phyloP scores from a whole-genome alignment of 1,139 yeast species.

The Magnusiomyces clavatus region DNA sequence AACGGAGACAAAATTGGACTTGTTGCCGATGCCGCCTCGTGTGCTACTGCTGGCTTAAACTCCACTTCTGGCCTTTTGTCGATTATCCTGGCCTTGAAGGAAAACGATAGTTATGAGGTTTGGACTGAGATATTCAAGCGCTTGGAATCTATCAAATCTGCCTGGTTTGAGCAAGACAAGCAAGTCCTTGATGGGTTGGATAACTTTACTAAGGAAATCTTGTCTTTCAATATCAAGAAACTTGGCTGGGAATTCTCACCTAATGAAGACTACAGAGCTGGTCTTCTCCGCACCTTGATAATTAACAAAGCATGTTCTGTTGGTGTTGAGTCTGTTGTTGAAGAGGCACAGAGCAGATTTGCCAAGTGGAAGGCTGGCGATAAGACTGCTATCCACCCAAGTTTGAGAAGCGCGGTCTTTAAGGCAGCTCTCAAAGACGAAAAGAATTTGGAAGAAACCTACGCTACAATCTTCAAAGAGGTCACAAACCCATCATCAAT shows the following conservation, averaged over 20 bases:
- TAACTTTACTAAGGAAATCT: constrained; percentile 38
- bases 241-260: constrained; percentile 34
- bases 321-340: constrained; percentile 43
- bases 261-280: constrained; percentile 39
- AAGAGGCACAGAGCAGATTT: constrained; percentile 41
- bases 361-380: constrained; percentile 33
- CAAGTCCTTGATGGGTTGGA: constrained; percentile 36
- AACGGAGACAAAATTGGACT: constrained; percentile 59
- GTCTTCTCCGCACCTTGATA: constrained; percentile 46
- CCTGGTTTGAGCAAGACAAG: constrained; percentile 42
- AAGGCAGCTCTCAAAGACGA: constrained; percentile 43
- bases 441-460: constrained; percentile 36
- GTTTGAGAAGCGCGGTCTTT: constrained; percentile 48
- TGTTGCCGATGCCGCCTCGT: constrained; percentile 50
- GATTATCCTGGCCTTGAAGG: constrained; percentile 38
- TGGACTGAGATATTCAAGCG: constrained; percentile 55
- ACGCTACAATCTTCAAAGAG: constrained; percentile 43
- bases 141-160: constrained; percentile 37
- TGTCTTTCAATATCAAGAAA: constrained; percentile 38
- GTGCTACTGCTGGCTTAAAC: constrained; percentile 53
- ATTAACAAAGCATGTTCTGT: constrained; percentile 46
- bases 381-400: constrained; percentile 43
- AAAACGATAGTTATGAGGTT: constrained; percentile 49
- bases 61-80: constrained; percentile 45
- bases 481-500: constrained; percentile 50